These are phyloP conservation scores for Claviceps monticola DNA, from an alignment of 2,329 filamentous ascomycete genomes.

Conservation along the genomic window DNA sequence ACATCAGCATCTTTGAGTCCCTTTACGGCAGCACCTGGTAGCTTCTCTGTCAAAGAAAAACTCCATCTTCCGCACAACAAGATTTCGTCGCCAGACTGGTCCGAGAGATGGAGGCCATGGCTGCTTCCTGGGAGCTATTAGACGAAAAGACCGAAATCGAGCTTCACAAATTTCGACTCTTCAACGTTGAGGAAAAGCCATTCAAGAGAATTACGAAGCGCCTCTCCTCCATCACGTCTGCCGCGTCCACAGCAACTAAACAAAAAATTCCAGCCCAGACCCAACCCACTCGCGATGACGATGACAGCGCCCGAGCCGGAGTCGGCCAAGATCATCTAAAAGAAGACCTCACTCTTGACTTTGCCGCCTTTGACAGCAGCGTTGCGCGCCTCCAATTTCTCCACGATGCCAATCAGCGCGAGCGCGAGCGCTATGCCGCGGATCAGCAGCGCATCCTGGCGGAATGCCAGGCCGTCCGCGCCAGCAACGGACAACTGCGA, in stretches of 20 bases:
- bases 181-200: slow-evolving; percentile 83
- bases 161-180: slow-evolving; percentile 73
- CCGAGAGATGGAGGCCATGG: slow-evolving; percentile 17
- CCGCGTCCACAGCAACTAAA: slow-evolving; percentile 28
- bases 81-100: neutral
- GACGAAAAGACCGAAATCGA: slow-evolving; percentile 67
- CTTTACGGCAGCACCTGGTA: too few relatives aligned
- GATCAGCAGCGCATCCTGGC: slow-evolving; percentile 68
- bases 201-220: slow-evolving; percentile 82
- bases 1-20: too few relatives aligned
- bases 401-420: slow-evolving; percentile 64
- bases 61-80: neutral
- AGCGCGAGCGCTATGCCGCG: slow-evolving; percentile 69
- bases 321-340: slow-evolving; percentile 43
- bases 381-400: slow-evolving; percentile 83
- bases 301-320: slow-evolving; percentile 15
- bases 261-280: slow-evolving; percentile 18
- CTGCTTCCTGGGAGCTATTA: slow-evolving; percentile 46
- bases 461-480: slow-evolving; percentile 64
- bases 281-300: slow-evolving; percentile 26
- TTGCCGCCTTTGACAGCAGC: slow-evolving; percentile 74
- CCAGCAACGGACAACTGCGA: slow-evolving; percentile 59
- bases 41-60: neutral
- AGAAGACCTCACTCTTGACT: slow-evolving; percentile 77
- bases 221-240: slow-evolving; percentile 53